Percentiles rank a stretch among this genome's conserved stretches.
These are phyloP conservation scores for Cinnamomum chago DNA, from an alignment of 164 flowering plant species.

Conservation along the genomic window DNA sequence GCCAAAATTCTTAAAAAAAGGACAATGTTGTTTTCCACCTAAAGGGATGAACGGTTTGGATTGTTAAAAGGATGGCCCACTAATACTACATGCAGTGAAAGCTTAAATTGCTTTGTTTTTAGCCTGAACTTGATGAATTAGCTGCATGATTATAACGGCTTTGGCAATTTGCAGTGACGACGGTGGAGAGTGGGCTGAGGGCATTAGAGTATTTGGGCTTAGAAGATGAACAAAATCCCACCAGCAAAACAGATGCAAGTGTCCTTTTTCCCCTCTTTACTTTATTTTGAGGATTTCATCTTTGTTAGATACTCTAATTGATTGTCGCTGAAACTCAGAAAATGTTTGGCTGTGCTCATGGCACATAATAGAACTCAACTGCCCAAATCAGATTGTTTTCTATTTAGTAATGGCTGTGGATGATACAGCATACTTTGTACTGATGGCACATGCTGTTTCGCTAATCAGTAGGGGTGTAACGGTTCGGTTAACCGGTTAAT, in stretches of 20 bases:
- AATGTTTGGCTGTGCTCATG: too few species aligned
- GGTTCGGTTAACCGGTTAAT: too few species aligned
- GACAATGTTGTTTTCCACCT: background rate
- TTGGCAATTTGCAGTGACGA: conserved; percentile 47
- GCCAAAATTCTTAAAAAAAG: background rate
- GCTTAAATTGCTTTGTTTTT: background rate
- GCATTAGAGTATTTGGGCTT: conserved; percentile 68
- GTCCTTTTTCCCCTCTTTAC: background rate
- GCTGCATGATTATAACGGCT: background rate
- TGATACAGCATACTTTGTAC: too few species aligned
- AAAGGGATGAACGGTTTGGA: background rate
- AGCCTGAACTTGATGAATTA: background rate
- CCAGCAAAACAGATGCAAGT: conserved; percentile 15
- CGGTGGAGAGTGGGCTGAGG: conserved; percentile 57
- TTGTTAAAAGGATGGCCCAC: background rate
- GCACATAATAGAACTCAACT: too few species aligned
- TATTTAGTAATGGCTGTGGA: too few species aligned
- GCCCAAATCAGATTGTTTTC: too few species aligned
- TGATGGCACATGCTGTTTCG: too few species aligned
- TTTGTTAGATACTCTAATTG: background rate
- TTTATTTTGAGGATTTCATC: background rate
- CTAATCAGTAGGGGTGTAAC: too few species aligned
- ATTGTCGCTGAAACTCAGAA: too few species aligned
- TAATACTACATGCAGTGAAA: background rate
- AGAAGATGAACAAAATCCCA: conserved; percentile 27